Evolutionary conservation across 208 protist species (phyloP).

Genomic region (Acanthamoeba royreba): DNA sequence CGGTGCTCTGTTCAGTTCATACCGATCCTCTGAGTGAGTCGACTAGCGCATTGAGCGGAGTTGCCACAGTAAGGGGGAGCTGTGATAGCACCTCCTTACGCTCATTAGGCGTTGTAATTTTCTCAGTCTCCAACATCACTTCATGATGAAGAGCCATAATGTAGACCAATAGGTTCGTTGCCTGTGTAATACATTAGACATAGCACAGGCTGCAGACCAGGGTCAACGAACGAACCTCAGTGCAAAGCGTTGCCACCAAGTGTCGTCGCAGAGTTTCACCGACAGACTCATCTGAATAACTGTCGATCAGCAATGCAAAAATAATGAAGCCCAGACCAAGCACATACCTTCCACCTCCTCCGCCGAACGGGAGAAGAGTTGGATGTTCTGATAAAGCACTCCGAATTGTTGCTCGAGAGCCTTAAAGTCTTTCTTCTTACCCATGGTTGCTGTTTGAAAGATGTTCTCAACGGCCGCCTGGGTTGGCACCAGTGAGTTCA

Average conservation of each 20-base stretch:
- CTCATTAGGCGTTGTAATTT: not conserved
- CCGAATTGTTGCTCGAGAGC: constrained; percentile 22
- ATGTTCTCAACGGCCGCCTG: constrained; percentile 23
- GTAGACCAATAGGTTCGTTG: not conserved
- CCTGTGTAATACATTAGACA: not conserved
- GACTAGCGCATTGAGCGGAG: not conserved
- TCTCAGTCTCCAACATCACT: not conserved
- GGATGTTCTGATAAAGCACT: constrained; percentile 26
- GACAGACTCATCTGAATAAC: not conserved
- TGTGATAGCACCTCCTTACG: not conserved
- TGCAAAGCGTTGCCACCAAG: constrained; percentile 15
- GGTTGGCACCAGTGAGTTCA: not conserved
- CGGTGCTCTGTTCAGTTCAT: not conserved
- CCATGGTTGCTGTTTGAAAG: not conserved
- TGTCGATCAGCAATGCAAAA: not conserved
- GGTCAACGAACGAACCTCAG: not conserved
- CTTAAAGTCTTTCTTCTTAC: constrained; percentile 38
- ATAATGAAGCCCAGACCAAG: not conserved
- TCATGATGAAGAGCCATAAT: not conserved
- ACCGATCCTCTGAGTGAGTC: not conserved
- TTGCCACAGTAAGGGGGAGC: not conserved
- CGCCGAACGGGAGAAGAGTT: not conserved
- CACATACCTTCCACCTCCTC: constrained; percentile 3
- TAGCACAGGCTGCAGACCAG: not conserved
- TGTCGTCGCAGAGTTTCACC: not conserved